Conservation (phyloP, 768 basidiomycete genomes). For the Pleurotus tuoliensis region DNA sequence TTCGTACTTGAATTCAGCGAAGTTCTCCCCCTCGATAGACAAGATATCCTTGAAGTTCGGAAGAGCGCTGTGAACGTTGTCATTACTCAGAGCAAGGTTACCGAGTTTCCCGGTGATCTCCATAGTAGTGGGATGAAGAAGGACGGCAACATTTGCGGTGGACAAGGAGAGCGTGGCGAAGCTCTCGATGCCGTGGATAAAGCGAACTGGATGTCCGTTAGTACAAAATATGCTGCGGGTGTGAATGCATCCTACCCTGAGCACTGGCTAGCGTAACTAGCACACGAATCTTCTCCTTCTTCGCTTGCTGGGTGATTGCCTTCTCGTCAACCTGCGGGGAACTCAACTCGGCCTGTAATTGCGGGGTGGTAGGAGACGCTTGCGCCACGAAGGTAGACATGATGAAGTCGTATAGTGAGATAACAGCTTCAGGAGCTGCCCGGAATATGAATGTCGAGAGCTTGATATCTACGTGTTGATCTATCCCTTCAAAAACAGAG, state of each 20-base stretch:
- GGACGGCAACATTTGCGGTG: slow-evolving; percentile 80
- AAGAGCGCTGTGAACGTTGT: slow-evolving; percentile 46
- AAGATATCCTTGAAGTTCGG: slow-evolving; percentile 80
- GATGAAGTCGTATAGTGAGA: slow-evolving; percentile 92
- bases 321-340: slow-evolving; percentile 2
- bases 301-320: slow-evolving; percentile 7
- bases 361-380: background rate
- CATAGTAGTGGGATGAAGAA: slow-evolving; percentile 70
- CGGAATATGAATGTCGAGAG: slow-evolving; percentile 90
- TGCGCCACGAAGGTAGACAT: slow-evolving; percentile 91
- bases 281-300: slow-evolving; percentile 67
- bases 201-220: slow-evolving; percentile 46
- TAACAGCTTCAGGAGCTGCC: slow-evolving; percentile 84
- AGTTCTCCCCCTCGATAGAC: slow-evolving; percentile 90
- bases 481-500: slow-evolving; percentile 75
- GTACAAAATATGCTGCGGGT: too few relatives aligned
- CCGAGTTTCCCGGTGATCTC: slow-evolving; percentile 80
- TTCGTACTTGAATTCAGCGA: slow-evolving; percentile 92
- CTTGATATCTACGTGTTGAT: slow-evolving; percentile 83
- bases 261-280: slow-evolving; percentile 81
- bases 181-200: slow-evolving; percentile 65
- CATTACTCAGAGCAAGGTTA: slow-evolving; percentile 76
- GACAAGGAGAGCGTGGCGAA: slow-evolving; percentile 88
- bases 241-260: slow-evolving; percentile 46
- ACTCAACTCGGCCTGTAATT: background rate